A percentile compares a stretch with the other conserved stretches of the same genome.
Evolutionary conservation across 768 basidiomycete species (phyloP).

Genomic region (Russula sp.): DNA sequence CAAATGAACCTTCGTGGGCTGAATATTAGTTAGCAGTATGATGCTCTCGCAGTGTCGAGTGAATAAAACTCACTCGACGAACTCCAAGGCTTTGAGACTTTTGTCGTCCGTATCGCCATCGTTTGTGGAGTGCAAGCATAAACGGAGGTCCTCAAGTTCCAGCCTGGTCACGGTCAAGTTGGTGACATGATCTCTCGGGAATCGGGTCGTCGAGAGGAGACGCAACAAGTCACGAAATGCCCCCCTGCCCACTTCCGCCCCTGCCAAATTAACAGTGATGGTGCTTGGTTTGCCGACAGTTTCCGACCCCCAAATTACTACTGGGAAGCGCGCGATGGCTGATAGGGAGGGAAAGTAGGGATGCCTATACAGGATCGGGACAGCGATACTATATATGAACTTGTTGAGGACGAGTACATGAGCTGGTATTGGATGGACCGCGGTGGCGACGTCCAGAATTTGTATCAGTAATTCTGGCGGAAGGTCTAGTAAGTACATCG

Average conservation of each 20-base stretch:
- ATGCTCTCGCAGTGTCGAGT: background rate
- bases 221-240: conserved; percentile 21
- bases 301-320: conserved; percentile 20
- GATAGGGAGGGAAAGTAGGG: conserved; percentile 18
- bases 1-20: conserved; percentile 50
- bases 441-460: conserved; percentile 5
- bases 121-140: conserved; percentile 44
- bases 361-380: conserved; percentile 21
- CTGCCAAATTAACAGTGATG: conserved; percentile 23
- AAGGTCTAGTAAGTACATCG: conserved; percentile 20
- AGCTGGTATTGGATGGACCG: conserved; percentile 22
- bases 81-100: conserved; percentile 36
- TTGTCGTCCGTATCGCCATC: conserved; percentile 35
- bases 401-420: conserved; percentile 28
- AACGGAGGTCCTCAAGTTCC: conserved; percentile 36
- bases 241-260: conserved; percentile 27
- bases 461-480: conserved; percentile 25
- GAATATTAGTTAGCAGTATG: background rate
- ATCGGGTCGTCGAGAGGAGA: conserved; percentile 19
- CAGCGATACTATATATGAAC: conserved; percentile 17
- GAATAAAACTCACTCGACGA: conserved; percentile 40
- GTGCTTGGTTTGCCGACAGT: conserved; percentile 12
- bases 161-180: conserved; percentile 1
- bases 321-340: conserved; percentile 18
- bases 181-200: background rate